Conservation (phyloP, 2,329 filamentous ascomycete species). For the Aspergillus udagawae region DNA sequence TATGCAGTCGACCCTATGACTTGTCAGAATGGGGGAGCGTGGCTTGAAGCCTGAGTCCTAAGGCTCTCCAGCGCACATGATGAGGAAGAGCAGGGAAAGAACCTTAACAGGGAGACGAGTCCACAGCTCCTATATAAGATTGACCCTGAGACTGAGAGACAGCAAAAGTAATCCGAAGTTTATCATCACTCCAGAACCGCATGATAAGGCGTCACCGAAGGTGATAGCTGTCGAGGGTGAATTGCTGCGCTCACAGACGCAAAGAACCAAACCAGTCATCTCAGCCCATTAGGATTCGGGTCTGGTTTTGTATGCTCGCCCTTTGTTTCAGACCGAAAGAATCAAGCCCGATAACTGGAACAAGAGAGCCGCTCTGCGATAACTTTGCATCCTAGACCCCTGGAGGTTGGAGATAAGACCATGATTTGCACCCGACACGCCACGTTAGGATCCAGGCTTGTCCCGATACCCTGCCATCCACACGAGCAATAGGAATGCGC, state of each 20-base stretch:
- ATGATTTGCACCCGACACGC: background rate
- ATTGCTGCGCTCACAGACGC: too few species aligned
- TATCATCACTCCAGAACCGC: slow-evolving; percentile 20
- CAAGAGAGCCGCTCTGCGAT: background rate
- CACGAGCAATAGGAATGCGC: background rate
- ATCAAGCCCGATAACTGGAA: background rate
- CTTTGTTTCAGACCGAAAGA: background rate
- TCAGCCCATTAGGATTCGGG: slow-evolving; percentile 5
- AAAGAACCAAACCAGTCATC: too few species aligned
- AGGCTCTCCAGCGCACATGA: background rate
- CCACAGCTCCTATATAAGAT: background rate
- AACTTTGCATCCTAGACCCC: background rate
- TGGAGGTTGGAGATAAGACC: background rate
- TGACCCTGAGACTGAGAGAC: background rate
- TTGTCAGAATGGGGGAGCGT: background rate
- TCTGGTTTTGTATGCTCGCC: slow-evolving; percentile 6
- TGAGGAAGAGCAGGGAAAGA: background rate
- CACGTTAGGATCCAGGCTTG: too few species aligned
- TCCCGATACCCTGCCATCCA: background rate
- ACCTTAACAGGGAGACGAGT: background rate
- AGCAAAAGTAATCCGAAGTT: background rate
- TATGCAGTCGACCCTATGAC: background rate
- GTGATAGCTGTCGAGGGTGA: slow-evolving; percentile 10
- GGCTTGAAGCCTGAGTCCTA: background rate
- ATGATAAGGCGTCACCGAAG: slow-evolving; percentile 25